These are phyloP conservation scores for Helicocarpus griseus DNA, from an alignment of 2,329 filamentous ascomycete genomes.

Conservation along the genomic window DNA sequence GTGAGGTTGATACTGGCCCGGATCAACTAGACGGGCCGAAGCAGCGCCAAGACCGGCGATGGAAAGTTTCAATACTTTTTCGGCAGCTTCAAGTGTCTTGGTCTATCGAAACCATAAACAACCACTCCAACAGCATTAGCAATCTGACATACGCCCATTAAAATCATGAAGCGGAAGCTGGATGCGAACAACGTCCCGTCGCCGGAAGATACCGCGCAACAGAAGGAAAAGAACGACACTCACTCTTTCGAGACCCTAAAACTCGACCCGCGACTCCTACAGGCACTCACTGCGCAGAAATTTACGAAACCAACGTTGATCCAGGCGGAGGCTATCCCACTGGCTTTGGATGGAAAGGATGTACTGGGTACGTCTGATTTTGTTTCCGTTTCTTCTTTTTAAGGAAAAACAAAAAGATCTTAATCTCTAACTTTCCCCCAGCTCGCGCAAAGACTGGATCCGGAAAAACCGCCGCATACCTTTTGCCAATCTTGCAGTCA, in stretches of 20 bases:
- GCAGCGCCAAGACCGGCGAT: conserved; percentile 1
- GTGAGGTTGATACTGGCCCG: not conserved
- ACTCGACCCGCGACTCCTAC: conserved; percentile 75
- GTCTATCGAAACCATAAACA: not conserved
- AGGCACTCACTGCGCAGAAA: conserved; percentile 74
- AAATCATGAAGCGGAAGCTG: conserved; percentile 43
- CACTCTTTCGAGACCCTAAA: conserved; percentile 61
- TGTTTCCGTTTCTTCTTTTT: not conserved
- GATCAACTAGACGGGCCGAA: conserved; percentile 4
- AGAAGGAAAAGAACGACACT: conserved; percentile 14
- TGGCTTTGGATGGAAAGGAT: conserved; percentile 79
- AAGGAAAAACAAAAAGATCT: no score
- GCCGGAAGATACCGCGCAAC: conserved; percentile 22
- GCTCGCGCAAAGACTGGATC: conserved; percentile 91
- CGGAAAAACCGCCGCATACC: conserved; percentile 93
- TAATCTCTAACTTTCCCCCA: conserved; percentile 14
- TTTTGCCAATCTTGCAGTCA: conserved; percentile 76
- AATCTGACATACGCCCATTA: no score
- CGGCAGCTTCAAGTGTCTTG: not conserved
- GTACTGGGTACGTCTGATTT: conserved; percentile 48
- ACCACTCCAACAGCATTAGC: not conserved
- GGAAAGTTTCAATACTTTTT: conserved; percentile 3
- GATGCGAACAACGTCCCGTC: conserved; percentile 39
- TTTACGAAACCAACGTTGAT: conserved; percentile 83
- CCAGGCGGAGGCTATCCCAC: conserved; percentile 76